Percentiles rank a stretch among this genome's conserved stretches.
These are phyloP conservation scores for Pleurotus salmoneostramineus DNA, from an alignment of 768 basidiomycete genomes.

Conservation along the genomic window DNA sequence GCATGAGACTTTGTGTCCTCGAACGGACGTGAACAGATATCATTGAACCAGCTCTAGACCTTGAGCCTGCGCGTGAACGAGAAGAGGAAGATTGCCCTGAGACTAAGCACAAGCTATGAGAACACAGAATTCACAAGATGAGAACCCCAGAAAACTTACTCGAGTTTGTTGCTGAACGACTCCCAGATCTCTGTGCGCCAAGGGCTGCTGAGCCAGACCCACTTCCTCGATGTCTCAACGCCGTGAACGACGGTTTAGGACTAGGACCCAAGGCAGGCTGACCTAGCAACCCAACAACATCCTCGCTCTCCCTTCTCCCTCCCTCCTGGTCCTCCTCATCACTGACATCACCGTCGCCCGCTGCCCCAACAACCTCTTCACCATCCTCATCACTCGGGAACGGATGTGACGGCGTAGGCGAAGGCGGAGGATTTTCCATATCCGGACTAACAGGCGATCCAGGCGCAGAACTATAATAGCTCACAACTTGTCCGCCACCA, in stretches of 20 bases:
- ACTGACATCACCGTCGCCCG: conserved; percentile 18
- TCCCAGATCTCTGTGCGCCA: conserved; percentile 25
- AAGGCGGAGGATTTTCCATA: conserved; percentile 5
- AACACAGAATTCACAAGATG: background rate
- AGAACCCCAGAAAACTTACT: conserved; percentile 9
- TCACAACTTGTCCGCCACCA: background rate
- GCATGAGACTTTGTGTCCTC: conserved; percentile 63
- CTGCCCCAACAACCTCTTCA: conserved; percentile 21
- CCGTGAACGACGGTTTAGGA: conserved; percentile 43
- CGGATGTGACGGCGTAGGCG: conserved; percentile 2
- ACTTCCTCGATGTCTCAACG: conserved; percentile 36
- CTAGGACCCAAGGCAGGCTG: conserved; percentile 33
- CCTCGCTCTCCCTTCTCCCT: conserved; percentile 56
- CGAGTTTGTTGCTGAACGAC: conserved; percentile 25
- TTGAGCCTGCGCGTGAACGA: conserved; percentile 26
- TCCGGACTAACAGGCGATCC: conserved; percentile 12
- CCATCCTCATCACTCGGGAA: conserved; percentile 12
- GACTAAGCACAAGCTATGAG: background rate
- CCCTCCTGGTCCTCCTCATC: conserved; percentile 33
- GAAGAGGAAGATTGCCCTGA: conserved; percentile 33
- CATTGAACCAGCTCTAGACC: conserved; percentile 40
- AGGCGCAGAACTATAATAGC: conserved; percentile 7
- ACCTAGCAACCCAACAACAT: conserved; percentile 53
- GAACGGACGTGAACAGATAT: conserved; percentile 48
- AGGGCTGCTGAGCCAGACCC: conserved; percentile 14